Evolutionary conservation across 345 rosid genomes (phyloP), one percentile per base, ranked within the genome.

Genomic region (Melastoma malabathricum): DNA sequence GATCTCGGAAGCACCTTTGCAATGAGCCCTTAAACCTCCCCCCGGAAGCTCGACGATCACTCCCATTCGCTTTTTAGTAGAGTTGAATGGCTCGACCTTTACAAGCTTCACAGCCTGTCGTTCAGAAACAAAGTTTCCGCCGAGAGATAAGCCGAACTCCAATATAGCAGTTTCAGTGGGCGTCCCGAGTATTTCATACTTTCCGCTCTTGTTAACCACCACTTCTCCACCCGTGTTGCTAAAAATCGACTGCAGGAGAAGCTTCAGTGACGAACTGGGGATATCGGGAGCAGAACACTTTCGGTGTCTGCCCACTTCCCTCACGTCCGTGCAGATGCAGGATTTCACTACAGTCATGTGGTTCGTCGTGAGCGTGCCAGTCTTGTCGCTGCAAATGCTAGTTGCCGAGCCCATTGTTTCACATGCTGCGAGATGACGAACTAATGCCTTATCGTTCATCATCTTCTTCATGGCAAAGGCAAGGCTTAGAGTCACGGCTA

Each of bases 371-470:
- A 86, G 78, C 12, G 97, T 89, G 31, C 97, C 97, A 0, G 97
- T 89, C 62, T 89, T 89, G 56, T 89, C 97, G 9, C 97, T 89
- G 47, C 95, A 89, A 53, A 89, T 89, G 12, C 75, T 81, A 1
- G 97, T 86, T n/a, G 94, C 94, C 10, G 95, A 86, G 44, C 97
- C 97, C 97, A 89, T 89, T 2, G 97, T 85, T 72, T 85, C 95
- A 58, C 97, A 89, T 54, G 95, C 97, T 3, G 95, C 97, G 46
- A 89, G 71, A 60, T 89, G 95, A 3, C 97, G 68, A 15, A 89
- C 97, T 13, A 89, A 90, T 45, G 97, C 95, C 64, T 81, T 89
- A 52, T 83, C 97, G 43, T 86, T 89, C 97, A 86, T 89, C 97
- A 89, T 89, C 64, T 86, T 89, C 76, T 89, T 86, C 97, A 83